phyloP scores from a whole-genome alignment of 257 asterid species.

The Salvia splendens region DNA sequence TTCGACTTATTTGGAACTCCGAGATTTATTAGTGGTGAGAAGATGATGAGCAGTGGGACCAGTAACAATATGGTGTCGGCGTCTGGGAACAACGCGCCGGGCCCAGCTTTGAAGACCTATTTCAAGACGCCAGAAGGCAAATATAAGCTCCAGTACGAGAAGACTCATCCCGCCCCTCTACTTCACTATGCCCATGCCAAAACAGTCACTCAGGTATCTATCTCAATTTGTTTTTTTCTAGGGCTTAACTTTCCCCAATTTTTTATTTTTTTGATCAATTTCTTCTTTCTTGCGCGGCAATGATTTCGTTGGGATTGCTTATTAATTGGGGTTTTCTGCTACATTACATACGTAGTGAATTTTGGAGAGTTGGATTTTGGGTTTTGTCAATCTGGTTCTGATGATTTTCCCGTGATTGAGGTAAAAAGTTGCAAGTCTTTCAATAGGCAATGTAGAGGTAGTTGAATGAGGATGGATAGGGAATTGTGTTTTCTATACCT shows the following conservation, averaged over 20 bases:
- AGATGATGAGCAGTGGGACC: constrained; percentile 53
- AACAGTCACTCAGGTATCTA: constrained; percentile 83
- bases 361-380: constrained; percentile 23
- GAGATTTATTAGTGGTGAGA: constrained; percentile 29
- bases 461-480: constrained; percentile 11
- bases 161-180: constrained; percentile 91
- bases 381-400: constrained; percentile 15
- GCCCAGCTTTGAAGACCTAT: constrained; percentile 88
- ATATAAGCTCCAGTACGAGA: constrained; percentile 95
- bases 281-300: neutral
- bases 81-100: constrained; percentile 66
- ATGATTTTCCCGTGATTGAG: constrained; percentile 3
- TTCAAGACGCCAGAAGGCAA: constrained; percentile 98
- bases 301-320: constrained; percentile 26
- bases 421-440: constrained; percentile 14
- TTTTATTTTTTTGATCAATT: neutral
- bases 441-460: constrained; percentile 19
- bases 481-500: constrained; percentile 19
- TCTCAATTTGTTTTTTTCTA: constrained; percentile 20
- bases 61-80: constrained; percentile 57
- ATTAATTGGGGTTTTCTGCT: constrained; percentile 1
- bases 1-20: constrained; percentile 19
- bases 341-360: neutral
- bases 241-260: constrained; percentile 24
- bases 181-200: constrained; percentile 95